Percentiles rank a stretch among this genome's conserved stretches.
Evolutionary conservation across 2,329 filamentous ascomycete species (phyloP).

Genomic region (Lachnellula arida): DNA sequence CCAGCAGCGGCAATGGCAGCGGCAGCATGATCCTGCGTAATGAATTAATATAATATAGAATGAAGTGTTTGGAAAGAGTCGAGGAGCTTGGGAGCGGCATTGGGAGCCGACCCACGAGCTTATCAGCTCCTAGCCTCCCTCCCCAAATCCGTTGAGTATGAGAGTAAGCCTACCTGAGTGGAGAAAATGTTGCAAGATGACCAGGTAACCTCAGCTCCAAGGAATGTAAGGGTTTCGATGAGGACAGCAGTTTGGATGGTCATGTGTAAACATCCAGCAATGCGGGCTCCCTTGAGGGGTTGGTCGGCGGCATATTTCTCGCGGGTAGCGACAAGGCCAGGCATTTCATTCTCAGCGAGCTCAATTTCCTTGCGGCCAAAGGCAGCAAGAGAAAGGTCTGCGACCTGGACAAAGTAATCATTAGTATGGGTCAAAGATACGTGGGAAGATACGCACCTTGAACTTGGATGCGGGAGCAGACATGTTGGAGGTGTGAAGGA

Average conservation of each 20-base stretch:
- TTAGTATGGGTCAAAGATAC: not conserved
- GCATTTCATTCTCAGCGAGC: constrained; percentile 95
- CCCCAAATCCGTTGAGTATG: no score
- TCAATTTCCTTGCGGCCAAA: constrained; percentile 99
- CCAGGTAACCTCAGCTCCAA: constrained; percentile 99
- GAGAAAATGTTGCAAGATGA: constrained; percentile 99
- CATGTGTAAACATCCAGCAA: constrained; percentile 76
- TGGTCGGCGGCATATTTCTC: constrained; percentile 88
- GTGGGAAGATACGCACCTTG: constrained; percentile 21
- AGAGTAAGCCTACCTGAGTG: constrained; percentile 55
- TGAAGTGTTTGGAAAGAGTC: no score
- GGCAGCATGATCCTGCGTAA: constrained; percentile 74
- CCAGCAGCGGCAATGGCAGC: constrained; percentile 81
- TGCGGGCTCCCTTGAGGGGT: constrained; percentile 89
- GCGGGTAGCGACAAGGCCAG: constrained; percentile 94
- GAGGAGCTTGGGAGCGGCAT: no score
- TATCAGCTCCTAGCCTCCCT: constrained; percentile 48
- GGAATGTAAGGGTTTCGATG: constrained; percentile 91
- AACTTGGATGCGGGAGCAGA: constrained; percentile 33
- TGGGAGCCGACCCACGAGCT: constrained; percentile 57
- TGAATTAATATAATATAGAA: not conserved
- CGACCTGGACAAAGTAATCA: constrained; percentile 59
- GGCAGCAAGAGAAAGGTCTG: constrained; percentile 94
- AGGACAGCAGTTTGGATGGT: constrained; percentile 99
- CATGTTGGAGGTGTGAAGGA: constrained; percentile 18